Evolutionary conservation across 306 rosid genomes (phyloP).

Genomic region (Sesbania bispinosa): DNA sequence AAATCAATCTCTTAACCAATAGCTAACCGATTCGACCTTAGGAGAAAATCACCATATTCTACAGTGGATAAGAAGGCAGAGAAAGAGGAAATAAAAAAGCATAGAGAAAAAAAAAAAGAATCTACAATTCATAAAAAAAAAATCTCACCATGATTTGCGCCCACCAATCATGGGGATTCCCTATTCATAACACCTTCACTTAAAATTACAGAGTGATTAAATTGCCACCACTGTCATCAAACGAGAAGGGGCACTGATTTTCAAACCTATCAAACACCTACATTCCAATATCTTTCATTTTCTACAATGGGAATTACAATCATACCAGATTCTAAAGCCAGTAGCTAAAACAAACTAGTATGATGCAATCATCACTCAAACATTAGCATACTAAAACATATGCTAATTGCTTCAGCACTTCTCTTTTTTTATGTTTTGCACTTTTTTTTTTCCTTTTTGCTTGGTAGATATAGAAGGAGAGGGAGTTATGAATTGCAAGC

Average conservation of each 20-base stretch:
- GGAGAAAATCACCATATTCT: not conserved
- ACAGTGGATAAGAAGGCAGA: not conserved
- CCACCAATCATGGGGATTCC: conserved; percentile 69
- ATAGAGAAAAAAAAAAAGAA: not conserved
- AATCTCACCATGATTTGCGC: conserved; percentile 63
- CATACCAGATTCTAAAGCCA: conserved; percentile 36
- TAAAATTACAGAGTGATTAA: conserved; percentile 22
- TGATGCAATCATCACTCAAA: conserved; percentile 9
- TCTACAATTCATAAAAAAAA: conserved; percentile 22
- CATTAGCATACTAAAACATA: too few species aligned
- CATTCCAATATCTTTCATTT: not conserved
- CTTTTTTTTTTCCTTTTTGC: not conserved
- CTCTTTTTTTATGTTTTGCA: not conserved
- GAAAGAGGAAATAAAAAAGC: not conserved
- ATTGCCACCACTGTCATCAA: conserved; percentile 27
- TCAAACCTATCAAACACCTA: conserved; percentile 21
- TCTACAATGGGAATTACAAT: conserved; percentile 34
- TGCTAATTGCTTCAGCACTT: too few species aligned
- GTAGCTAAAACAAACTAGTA: conserved; percentile 24
- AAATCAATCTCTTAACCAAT: too few species aligned
- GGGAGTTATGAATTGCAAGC: conserved; percentile 61
- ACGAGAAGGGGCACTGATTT: conserved; percentile 25
- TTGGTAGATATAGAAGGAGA: not conserved
- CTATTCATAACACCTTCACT: conserved; percentile 28
- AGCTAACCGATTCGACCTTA: not conserved